Base-by-base conservation (phyloP, 192 early-diverging fungal species). In the Gamsiella multidivaricata region DNA sequence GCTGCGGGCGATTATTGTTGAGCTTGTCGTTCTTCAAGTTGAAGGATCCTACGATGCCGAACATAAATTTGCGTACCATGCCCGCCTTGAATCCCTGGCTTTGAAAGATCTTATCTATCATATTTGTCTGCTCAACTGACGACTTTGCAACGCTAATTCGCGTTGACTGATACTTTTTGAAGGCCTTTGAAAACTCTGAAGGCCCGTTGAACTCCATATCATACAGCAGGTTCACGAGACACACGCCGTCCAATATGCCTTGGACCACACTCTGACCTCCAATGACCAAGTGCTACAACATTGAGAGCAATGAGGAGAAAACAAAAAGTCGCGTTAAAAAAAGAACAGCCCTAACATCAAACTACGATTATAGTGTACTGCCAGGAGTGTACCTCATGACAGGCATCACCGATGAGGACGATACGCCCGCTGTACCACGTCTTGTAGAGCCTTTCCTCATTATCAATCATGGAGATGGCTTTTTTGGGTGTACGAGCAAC, bases 391-490 rank as follows among this genome's bases (percentile, higher is more conserved):
- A 67, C 54, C 34, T 70, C 59, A 45, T 70, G 69, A 32, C 59
- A 61, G 5, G 69, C 72, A 41, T 75, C 72, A 17, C 72, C 72
- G 15, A 67, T 29, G 18, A 75, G 64, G 7, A 75, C 72, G 14
- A 75, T 67, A 2, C 72, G 63, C 0, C 57, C 58, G 31, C 45
- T 33, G n/a, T 75, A 28, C 72, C 72, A 75, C 3, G 72, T 66
- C 43, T 59, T 67, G 43, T 55, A 61, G n/a, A 67, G 29, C 11
- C 64, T 25, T 26, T 75, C 72, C 25, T 75, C 56, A 10, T 59
- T 12, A 45, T 67, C 64, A 10, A 75, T 46, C 43, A 28, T 22
- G 1, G 33, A 36, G 4, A 75, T 55, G n/a, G 28, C 0, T 0
- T 46, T 20, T 10, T 60, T 58, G 47, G 72, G 72, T 4, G 72